phyloP scores from a whole-genome alignment of 306 rosid genomes.

The Senna tora region DNA sequence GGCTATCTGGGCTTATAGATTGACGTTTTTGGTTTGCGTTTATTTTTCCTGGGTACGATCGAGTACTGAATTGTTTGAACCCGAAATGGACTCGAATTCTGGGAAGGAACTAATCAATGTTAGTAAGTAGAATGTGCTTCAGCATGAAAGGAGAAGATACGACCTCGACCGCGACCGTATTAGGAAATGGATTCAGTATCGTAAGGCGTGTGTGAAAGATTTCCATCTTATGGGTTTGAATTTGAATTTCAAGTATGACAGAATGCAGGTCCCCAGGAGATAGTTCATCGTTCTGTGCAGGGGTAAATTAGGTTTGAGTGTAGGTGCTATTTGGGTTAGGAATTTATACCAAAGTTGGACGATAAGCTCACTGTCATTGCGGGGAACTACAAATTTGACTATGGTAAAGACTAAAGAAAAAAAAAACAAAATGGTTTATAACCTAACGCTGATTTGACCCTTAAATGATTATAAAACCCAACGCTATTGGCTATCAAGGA shows the following conservation, averaged over 20 bases:
- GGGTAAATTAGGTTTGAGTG: not conserved
- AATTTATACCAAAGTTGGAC: not conserved
- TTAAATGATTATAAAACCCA: too few relatives aligned
- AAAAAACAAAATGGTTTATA: not conserved
- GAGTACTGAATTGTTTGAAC: constrained; percentile 2
- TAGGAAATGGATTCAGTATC: not conserved
- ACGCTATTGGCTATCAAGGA: not conserved
- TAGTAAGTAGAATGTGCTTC: too few relatives aligned
- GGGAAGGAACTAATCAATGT: not conserved
- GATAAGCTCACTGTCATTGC: not conserved
- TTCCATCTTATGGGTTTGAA: not conserved
- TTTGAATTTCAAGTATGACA: not conserved
- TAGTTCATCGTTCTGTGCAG: not conserved
- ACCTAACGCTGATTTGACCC: too few relatives aligned
- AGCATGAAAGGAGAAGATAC: not conserved
- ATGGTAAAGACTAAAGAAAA: not conserved
- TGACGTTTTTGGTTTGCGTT: too few relatives aligned
- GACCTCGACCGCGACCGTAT: not conserved
- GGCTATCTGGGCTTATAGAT: not conserved
- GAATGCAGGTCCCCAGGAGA: not conserved
- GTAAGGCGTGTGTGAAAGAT: not conserved
- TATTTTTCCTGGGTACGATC: too few relatives aligned
- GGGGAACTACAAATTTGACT: not conserved
- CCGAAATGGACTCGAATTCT: not conserved
- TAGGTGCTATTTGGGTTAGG: not conserved